Base-by-base conservation (phyloP, 352 stramenopile species). In the Thalassiosira oceanica region DNA sequence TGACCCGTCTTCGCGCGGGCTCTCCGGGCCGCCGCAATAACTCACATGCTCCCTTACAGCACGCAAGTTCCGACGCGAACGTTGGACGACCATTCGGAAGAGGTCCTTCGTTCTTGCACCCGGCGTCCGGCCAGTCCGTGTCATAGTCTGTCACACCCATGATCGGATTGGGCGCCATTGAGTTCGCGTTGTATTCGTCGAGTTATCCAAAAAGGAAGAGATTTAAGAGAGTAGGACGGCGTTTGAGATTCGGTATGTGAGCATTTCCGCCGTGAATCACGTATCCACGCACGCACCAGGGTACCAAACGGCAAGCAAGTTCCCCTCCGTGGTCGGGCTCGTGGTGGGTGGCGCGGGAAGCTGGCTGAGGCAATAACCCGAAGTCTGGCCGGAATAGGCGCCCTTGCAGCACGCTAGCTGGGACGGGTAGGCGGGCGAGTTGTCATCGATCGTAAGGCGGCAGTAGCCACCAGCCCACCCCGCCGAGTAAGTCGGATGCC, bases 361-460 rank as follows among this genome's bases (percentile, higher is more conserved):
- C 16, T 4, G 4, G 6, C 5, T 20, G n/a, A 45, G 15, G 31
- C 51, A 61, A 18, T 11, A 11, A 26, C 62, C 62, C 29, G 52
- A 65, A 2, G 43, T 46, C 27, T 73, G 62, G 10, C 53, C 53
- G 13, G 21, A 43, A 21, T 73, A 73, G 3, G 44, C 39, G 35
- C 31, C 49, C 35, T 60, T 26, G 33, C 62, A 73, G 42, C 62
- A 73, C 20, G 53, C 53, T 21, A 15, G 28, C 24, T 52, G 16
- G 56, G 7, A 55, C 28, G 36, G 13, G 42, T 66, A 73, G 11
- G 16, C 13, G 18, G 48, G 48, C 27, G 39, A 48, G 16, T 48
- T 15, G 39, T 20, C n/a, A 21, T 48, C 39, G n/a, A 23, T 15
- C 39, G 39, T 15, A 7, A 21, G 10, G 6, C 10, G 10, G 39